Conservation (phyloP, 768 basidiomycete species). For the Leccinum longicurvipes region DNA sequence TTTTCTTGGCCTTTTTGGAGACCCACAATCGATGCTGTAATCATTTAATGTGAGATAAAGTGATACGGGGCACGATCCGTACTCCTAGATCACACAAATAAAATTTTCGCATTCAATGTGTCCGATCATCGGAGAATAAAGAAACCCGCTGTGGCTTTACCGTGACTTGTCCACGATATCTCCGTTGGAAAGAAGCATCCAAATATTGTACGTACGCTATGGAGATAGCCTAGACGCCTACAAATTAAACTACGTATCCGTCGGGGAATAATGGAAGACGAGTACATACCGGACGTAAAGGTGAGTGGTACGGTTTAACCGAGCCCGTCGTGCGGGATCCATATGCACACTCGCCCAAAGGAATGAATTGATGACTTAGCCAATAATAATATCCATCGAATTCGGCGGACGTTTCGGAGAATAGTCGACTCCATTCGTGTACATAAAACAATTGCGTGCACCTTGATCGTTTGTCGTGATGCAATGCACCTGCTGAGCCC, state of each 20-base stretch:
- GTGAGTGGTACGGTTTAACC: slow-evolving; percentile 2
- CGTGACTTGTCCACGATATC: slow-evolving; percentile 4
- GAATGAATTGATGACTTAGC: neutral
- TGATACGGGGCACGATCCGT: slow-evolving; percentile 8
- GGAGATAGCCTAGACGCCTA: slow-evolving; percentile 13
- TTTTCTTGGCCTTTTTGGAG: slow-evolving; percentile 5
- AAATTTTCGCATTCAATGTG: slow-evolving; percentile 5
- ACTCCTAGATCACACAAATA: slow-evolving; percentile 15
- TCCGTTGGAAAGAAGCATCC: slow-evolving; percentile 11
- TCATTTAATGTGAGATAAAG: slow-evolving; percentile 22
- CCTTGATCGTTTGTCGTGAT: neutral
- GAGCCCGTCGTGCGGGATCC: neutral
- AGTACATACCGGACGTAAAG: slow-evolving; percentile 14
- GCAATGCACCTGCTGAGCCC: neutral
- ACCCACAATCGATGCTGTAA: slow-evolving; percentile 20
- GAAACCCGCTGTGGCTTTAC: slow-evolving; percentile 8
- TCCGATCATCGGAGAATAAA: slow-evolving; percentile 19
- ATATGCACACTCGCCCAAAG: slow-evolving; percentile 1
- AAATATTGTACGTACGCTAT: slow-evolving; percentile 15
- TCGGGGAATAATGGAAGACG: slow-evolving; percentile 3
- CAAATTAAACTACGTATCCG: slow-evolving; percentile 7
- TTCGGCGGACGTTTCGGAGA: slow-evolving; percentile 6
- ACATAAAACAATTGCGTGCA: slow-evolving; percentile 1
- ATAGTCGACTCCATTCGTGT: neutral
- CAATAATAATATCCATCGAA: slow-evolving; percentile 5